Conservation (phyloP, 352 stramenopile genomes). For the Albugo candida region DNA sequence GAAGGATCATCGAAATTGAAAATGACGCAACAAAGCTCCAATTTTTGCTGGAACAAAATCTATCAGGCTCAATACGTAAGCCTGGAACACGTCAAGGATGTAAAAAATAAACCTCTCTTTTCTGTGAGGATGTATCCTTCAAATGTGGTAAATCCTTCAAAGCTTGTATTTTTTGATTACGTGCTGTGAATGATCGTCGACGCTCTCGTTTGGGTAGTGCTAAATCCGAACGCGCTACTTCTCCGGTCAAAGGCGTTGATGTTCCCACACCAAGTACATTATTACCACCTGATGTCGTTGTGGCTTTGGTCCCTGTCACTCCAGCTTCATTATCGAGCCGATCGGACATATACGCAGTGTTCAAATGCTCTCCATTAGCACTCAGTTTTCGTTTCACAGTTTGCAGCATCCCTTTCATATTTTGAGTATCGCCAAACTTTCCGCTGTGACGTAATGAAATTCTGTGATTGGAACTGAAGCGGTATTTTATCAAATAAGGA, state of each 20-base stretch:
- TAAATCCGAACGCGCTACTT: slow-evolving; percentile 64
- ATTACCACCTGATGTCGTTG: neutral
- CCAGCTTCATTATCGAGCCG: neutral
- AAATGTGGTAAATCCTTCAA: slow-evolving; percentile 69
- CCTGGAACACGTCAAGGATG: too few relatives aligned
- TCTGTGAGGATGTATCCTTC: slow-evolving; percentile 71
- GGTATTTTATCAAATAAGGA: too few relatives aligned
- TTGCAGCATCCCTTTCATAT: slow-evolving; percentile 81
- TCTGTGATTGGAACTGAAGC: too few relatives aligned
- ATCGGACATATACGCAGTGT: neutral
- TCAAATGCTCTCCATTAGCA: slow-evolving; percentile 55
- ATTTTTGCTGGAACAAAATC: slow-evolving; percentile 91
- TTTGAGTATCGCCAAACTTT: slow-evolving; percentile 6
- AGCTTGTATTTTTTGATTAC: slow-evolving; percentile 75
- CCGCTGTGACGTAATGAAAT: neutral
- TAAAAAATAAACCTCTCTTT: slow-evolving; percentile 19
- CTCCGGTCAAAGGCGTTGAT: slow-evolving; percentile 1
- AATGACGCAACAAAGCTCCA: slow-evolving; percentile 90
- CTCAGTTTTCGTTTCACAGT: slow-evolving; percentile 78
- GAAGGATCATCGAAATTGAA: slow-evolving; percentile 95
- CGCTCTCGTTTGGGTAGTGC: slow-evolving; percentile 65
- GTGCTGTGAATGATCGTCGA: slow-evolving; percentile 58
- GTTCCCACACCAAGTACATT: neutral
- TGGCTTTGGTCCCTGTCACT: neutral
- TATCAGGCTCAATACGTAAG: slow-evolving; percentile 10